Evolutionary conservation across 1,139 yeast species (phyloP), one percentile per base, ranked within the genome.

Genomic region (Kodamaea derodonti): DNA sequence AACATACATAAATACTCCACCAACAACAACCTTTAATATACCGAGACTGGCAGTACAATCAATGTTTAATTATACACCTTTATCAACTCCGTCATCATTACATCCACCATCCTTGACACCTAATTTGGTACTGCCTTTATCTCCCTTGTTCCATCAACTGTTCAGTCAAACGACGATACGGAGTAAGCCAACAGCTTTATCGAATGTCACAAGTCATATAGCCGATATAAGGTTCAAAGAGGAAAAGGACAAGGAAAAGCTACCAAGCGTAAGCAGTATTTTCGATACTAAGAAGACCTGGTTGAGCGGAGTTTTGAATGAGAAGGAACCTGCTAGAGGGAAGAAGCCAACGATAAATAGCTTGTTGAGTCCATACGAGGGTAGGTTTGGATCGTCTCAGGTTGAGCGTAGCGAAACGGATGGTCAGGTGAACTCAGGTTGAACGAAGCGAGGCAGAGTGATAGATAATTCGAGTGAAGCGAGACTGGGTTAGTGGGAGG

Each of bases 141-240:
- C 65, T 16, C 74, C 74, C 17, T 52, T 68, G 26, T 67, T 65
- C 46, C 70, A 63, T 44, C 71, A 63, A 40, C 53, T 60, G 20
- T 62, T 63, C 38, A 55, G 53, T 40, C 67, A 62, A 39, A 45
- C 54, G 6, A 42, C 48, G 13, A 37, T 38, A 28, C 38, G 31
- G 26, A 26, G 20, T 26, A 30, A 15, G 10, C 35, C 34, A 4
- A 37, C 30, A 2, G 13, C 13, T 6, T 14, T 29, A 10, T 4
- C 25, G 4, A 24, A 27, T 9, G 14, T 20, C 11, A 18, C 31
- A 10, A 7, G 12, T 8, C 16, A 16, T 12, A 17, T 29, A 11
- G 20, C 31, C 11, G 31, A 29, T 12, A 29, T 29, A 11, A 20
- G 31, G 3, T 18, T 29, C 11, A 29, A 29, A 12, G 31, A 23